Evolutionary conservation across 2,329 filamentous ascomycete genomes (phyloP), one percentile per base, ranked within the genome.

Genomic region (Cytospora paraplurivora): DNA sequence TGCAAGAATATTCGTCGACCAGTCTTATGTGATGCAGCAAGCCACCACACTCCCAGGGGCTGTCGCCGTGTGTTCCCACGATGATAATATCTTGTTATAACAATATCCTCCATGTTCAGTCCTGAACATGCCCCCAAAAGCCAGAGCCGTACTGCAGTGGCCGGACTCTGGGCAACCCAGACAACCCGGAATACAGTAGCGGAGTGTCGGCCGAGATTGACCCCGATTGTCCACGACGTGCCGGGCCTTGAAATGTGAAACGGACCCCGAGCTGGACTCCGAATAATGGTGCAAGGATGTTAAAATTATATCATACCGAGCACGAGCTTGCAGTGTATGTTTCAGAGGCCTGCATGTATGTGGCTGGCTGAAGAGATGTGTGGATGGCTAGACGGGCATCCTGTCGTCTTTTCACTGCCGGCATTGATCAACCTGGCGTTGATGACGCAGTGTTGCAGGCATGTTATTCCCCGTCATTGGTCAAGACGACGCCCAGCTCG

Each of bases 391-490:
- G 17, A 44, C n/a, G 3, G 44, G 44, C n/a, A 47, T 47, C n/a
- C n/a, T 47, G 6, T 47, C 5, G 17, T 44, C 44, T 44, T 19
- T 47, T 19, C 21, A 10, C 17, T 21, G 44, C 44, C 44, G 44
- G 21, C 44, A 41, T 55, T 19, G 59, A 50, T 61, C 51, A 51
- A 38, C 58, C 51, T 55, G 59, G 27, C 59, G n/a, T 49, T 54
- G 51, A 61, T 61, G 59, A 61, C 59, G 59, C 44, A 61, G 19
- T 19, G 44, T 17, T 15, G 59, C 33, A 61, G 37, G 58, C 49
- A 15, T 13, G 41, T 3, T 27, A 10, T 19, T 4, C 47, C 19
- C 34, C n/a, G 50, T 54, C 37, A 60, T 60, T 60, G 58, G 58
- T 41, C 12, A 50, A 32, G 21, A 34, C 50, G 27, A 13, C 35